Evolutionary conservation across 2,329 filamentous ascomycete genomes (phyloP).

Genomic region (Capronia epimyces): DNA sequence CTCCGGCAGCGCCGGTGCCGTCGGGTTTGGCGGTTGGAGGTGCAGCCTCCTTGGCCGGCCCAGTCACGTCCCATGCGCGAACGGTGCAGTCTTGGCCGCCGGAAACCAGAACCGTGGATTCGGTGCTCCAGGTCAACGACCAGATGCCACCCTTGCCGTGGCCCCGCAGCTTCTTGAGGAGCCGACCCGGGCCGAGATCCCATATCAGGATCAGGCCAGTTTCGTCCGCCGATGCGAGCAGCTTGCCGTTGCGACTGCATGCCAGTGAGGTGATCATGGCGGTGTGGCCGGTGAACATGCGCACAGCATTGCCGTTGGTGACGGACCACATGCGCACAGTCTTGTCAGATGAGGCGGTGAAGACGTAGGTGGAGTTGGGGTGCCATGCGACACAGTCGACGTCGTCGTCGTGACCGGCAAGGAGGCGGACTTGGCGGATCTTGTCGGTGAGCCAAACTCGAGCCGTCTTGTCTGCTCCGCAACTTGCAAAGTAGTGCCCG

Average conservation of each 20-base stretch:
- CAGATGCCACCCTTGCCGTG: slow-evolving; percentile 92
- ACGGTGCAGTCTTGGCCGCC: slow-evolving; percentile 90
- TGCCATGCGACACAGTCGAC: slow-evolving; percentile 94
- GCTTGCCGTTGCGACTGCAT: slow-evolving; percentile 80
- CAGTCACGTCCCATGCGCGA: slow-evolving; percentile 83
- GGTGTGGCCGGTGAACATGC: slow-evolving; percentile 85
- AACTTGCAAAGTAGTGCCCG: slow-evolving; percentile 89
- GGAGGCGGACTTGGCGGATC: slow-evolving; percentile 77
- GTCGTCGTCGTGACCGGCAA: slow-evolving; percentile 87
- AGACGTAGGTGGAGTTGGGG: slow-evolving; percentile 86
- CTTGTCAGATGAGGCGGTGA: slow-evolving; percentile 88
- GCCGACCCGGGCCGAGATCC: slow-evolving; percentile 80
- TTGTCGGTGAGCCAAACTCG: slow-evolving; percentile 91
- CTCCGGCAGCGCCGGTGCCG: slow-evolving; percentile 4
- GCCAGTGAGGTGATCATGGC: slow-evolving; percentile 80
- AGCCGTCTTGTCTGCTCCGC: slow-evolving; percentile 82
- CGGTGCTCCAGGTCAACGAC: slow-evolving; percentile 87
- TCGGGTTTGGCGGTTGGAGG: slow-evolving; percentile 44
- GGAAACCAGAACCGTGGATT: slow-evolving; percentile 83
- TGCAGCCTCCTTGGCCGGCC: slow-evolving; percentile 57
- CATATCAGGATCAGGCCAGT: slow-evolving; percentile 88
- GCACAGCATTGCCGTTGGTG: slow-evolving; percentile 77
- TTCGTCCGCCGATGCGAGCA: slow-evolving; percentile 84
- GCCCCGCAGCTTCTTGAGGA: slow-evolving; percentile 87
- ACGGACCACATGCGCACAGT: slow-evolving; percentile 97